Evolutionary conservation across 257 asterid genomes (phyloP).

Genomic region (Lithospermum erythrorhizon): DNA sequence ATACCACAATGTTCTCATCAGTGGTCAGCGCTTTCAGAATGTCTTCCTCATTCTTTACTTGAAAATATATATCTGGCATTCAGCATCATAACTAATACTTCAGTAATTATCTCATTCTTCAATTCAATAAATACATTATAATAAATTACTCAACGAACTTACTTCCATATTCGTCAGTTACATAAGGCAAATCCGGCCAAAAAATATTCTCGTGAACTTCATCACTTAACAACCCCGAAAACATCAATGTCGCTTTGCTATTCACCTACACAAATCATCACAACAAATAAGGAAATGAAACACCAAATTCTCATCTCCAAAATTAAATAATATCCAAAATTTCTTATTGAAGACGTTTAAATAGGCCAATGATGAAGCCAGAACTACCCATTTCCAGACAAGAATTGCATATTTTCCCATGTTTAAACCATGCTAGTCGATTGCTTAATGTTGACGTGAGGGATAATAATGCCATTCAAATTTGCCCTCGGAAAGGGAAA

Average conservation of each 20-base stretch:
- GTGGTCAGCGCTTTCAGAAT: conserved; percentile 62
- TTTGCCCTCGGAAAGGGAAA: no score
- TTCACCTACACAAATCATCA: conserved; percentile 44
- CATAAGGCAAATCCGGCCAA: conserved; percentile 94
- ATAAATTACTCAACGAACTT: conserved; percentile 26
- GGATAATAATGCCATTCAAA: no score
- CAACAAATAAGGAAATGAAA: neutral
- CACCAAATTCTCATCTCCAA: no score
- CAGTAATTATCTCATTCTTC: neutral
- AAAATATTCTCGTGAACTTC: conserved; percentile 82
- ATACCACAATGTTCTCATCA: conserved; percentile 83
- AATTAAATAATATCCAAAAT: no score
- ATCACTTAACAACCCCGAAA: conserved; percentile 61
- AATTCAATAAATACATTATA: conserved; percentile 7
- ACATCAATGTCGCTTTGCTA: conserved; percentile 84
- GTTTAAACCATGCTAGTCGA: no score
- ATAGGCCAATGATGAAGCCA: no score
- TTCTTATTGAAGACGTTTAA: no score
- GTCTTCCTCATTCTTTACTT: conserved; percentile 91
- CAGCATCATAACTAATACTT: neutral
- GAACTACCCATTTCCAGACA: no score
- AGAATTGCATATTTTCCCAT: no score
- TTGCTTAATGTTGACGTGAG: no score
- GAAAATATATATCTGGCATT: conserved; percentile 80
- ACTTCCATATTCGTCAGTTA: conserved; percentile 95